phyloP scores from a whole-genome alignment of 495 filamentous ascomycete genomes.

The Penicillium cosmopolitanum region DNA sequence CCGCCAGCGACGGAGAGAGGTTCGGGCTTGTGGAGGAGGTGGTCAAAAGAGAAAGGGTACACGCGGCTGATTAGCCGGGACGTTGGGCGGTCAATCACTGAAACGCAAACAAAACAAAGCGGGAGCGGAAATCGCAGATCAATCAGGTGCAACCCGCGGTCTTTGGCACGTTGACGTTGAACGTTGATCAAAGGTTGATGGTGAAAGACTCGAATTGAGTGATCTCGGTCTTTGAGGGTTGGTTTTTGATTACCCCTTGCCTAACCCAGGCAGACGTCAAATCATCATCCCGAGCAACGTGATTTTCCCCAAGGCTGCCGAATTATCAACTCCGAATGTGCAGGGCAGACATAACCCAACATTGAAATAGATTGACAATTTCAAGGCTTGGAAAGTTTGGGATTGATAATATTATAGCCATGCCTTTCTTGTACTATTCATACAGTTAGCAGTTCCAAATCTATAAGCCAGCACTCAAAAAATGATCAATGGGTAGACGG shows the following conservation, averaged over 20 bases:
- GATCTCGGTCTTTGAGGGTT: background rate
- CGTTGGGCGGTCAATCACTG: constrained; percentile 31
- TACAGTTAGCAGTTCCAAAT: too few relatives aligned
- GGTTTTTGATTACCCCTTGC: background rate
- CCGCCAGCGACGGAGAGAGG: constrained; percentile 11
- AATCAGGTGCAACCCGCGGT: background rate
- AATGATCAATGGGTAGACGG: too few relatives aligned
- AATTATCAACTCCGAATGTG: background rate
- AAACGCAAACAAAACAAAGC: constrained; percentile 35
- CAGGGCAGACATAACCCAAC: too few relatives aligned
- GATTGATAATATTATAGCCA: too few relatives aligned
- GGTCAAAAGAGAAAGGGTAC: constrained; percentile 25
- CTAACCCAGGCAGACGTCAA: constrained; percentile 14
- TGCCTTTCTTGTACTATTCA: too few relatives aligned
- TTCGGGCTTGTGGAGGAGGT: constrained; percentile 12
- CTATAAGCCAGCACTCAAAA: too few relatives aligned
- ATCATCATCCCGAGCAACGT: background rate
- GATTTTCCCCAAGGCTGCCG: constrained; percentile 13
- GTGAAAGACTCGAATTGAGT: background rate
- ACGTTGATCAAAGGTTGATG: background rate
- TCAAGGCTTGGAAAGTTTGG: too few relatives aligned
- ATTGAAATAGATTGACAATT: too few relatives aligned
- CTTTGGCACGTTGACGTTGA: background rate
- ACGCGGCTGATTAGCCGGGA: constrained; percentile 29
- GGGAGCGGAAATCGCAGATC: constrained; percentile 20